Evolutionary conservation across 1,139 yeast species (phyloP), one percentile per base, ranked within the genome.

Genomic region (Taphrina communis): DNA sequence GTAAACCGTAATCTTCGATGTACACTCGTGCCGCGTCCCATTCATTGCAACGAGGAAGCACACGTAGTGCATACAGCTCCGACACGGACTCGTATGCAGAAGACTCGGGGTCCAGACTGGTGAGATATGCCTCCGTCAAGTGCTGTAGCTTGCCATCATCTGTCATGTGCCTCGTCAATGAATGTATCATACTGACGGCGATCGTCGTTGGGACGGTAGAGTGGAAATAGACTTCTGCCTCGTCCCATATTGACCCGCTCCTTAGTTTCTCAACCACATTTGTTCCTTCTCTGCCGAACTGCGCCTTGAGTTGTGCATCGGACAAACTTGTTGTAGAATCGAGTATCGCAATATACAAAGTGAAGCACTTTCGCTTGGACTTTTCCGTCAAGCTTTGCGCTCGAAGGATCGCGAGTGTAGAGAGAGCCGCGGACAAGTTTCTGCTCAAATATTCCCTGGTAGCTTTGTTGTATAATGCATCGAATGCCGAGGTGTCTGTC

Each of bases 1-100:
- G 35, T 1, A 59, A 17, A 8, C 39, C 63, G 25, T 65, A 39
- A 21, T 50, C 31, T 14, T 62, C 66, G 21, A 66, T 60, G 44
- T 46, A 66, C 31, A 38, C 55, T 9, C 35, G 39, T 12, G 69
- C 69, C 21, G 55, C 63, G 21, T 59, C 66, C 69, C 69, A 66
- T 21, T 59, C 66, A 11, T 53, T 44, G 42, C 60, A 60, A 14
- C 56, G 55, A 38, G 69, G 69, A 14, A 66, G 55, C 8, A 66
- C 66, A 50, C 60, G 69, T 48, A 66, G 60, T 11, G 66, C 62
- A 35, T 66, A 66, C 9, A 66, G 61, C 42, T 66, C 69, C 38
- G 59, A 42, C 11, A 57, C 42, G 44, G 52, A 17, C 9, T 63
- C 67, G 42, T 53, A 44, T 5, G 41, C 53, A 17, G 61, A 7